phyloP scores from a whole-genome alignment of 495 filamentous ascomycete genomes.

The Talaromyces proteolyticus region DNA sequence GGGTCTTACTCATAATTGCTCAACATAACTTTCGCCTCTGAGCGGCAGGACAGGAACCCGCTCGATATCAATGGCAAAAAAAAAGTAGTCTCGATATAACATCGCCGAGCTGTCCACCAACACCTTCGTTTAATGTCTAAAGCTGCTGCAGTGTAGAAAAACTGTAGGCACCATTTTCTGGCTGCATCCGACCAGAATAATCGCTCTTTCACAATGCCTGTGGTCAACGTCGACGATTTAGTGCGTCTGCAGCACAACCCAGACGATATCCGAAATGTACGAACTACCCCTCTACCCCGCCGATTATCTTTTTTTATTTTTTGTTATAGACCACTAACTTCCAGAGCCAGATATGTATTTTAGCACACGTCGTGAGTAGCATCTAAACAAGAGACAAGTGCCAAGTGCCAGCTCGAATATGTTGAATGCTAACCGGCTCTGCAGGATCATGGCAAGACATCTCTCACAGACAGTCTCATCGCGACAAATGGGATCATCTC shows the following conservation, averaged over 20 bases:
- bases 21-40: neutral
- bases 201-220: slow-evolving; percentile 60
- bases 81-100: neutral
- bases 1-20: neutral
- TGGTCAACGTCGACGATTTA: slow-evolving; percentile 81
- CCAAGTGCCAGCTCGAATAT: neutral
- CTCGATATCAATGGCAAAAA: neutral
- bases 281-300: slow-evolving; percentile 32
- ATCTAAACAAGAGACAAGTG: neutral
- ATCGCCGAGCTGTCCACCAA: no score
- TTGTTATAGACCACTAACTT: slow-evolving; percentile 4
- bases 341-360: slow-evolving; percentile 76
- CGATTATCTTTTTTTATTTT: slow-evolving; percentile 14
- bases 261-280: slow-evolving; percentile 84
- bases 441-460: slow-evolving; percentile 95
- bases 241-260: slow-evolving; percentile 77
- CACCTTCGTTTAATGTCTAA: no score
- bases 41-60: neutral
- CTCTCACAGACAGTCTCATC: slow-evolving; percentile 91
- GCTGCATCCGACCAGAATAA: neutral
- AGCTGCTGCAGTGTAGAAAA: neutral
- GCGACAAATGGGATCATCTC: slow-evolving; percentile 99
- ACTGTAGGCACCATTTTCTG: neutral
- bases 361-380: slow-evolving; percentile 84
- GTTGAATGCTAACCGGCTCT: slow-evolving; percentile 7